phyloP scores from a whole-genome alignment of 1,284 basidiomycete species.

The Sanguinoderma infundibulare region DNA sequence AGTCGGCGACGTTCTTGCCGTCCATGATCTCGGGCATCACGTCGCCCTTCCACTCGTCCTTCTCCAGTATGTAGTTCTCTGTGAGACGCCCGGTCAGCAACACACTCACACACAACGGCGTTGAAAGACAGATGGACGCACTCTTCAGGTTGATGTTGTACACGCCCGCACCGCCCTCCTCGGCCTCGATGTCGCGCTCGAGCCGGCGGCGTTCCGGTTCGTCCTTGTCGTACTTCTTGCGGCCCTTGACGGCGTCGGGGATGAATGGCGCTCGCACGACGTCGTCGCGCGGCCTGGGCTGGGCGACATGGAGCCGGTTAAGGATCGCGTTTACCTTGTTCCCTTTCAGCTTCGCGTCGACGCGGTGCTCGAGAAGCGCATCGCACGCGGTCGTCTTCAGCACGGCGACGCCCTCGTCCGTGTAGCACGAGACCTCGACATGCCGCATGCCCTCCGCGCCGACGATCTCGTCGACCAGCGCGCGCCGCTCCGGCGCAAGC shows the following conservation, averaged over 20 bases:
- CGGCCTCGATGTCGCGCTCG: conserved; percentile 81
- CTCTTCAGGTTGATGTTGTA: conserved; percentile 90
- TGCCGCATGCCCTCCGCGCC: conserved; percentile 70
- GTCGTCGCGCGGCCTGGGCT: conserved; percentile 87
- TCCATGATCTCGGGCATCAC: conserved; percentile 96
- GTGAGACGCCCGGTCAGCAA: conserved; percentile 23
- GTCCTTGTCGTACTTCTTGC: conserved; percentile 85
- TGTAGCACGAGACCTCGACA: conserved; percentile 89
- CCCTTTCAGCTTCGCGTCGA: conserved; percentile 93
- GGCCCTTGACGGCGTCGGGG: conserved; percentile 77
- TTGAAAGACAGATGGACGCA: conserved; percentile 44
- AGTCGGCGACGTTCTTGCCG: conserved; percentile 99
- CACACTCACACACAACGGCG: neutral
- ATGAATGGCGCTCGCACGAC: conserved; percentile 86
- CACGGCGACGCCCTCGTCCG: conserved; percentile 95
- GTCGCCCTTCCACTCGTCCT: conserved; percentile 97
- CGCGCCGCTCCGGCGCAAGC: conserved; percentile 73
- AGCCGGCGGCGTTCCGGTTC: conserved; percentile 78
- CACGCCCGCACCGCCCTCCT: conserved; percentile 87
- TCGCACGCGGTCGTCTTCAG: conserved; percentile 94
- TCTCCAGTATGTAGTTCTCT: conserved; percentile 91
- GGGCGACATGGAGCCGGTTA: conserved; percentile 93
- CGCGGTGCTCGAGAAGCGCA: conserved; percentile 88
- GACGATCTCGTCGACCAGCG: conserved; percentile 87
- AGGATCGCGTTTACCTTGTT: conserved; percentile 89